Evolutionary conservation across 116 monocot species (phyloP), one percentile per base, ranked within the genome.

Genomic region (Posidonia oceanica): DNA sequence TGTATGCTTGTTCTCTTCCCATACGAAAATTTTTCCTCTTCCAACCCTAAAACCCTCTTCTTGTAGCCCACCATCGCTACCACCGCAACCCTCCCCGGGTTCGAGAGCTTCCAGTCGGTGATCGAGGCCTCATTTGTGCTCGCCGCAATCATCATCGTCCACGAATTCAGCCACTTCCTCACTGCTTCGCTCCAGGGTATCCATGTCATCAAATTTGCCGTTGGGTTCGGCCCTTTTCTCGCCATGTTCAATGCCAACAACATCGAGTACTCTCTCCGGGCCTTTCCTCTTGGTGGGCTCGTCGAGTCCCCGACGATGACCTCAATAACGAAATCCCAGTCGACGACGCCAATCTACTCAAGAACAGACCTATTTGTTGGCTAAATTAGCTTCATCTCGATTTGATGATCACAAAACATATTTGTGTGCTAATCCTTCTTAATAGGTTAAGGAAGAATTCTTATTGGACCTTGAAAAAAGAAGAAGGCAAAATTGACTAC

Each of bases 81-180:
- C n/a, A 48, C 72, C 42, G 67, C 66, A 29, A 51, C 69, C 51
- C 51, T 68, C 36, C 63, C 38, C 64, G 21, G 56, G 63, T 60
- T 88, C 52, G 78, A 84, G 69, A 72, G 66, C 68, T 15, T 76
- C 54, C 75, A 76, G 42, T 78, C 88, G 14, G 88, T 91, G 21
- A n/a, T 73, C 36, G 73, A 86, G 67, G 91, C 91, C 57, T 62
- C 86, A 61, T 77, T 88, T 66, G 86, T 95, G n/a, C 95, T 91
- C 59, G 84, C 84, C 61, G 82, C 84, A 68, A 95, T 95, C 76
- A 76, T 95, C 71, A n/a, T 91, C 52, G 95, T 95, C 69, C 95
- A 95, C 80, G 95, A 95, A 77, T 75, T 77, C 39, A 88, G 91
- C 69, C 95, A n/a, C n/a, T n/a, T n/a, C n/a, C n/a, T n/a, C n/a